Evolutionary conservation across 1,284 basidiomycete species (phyloP).

Genomic region (Thecaphora thlaspeos): DNA sequence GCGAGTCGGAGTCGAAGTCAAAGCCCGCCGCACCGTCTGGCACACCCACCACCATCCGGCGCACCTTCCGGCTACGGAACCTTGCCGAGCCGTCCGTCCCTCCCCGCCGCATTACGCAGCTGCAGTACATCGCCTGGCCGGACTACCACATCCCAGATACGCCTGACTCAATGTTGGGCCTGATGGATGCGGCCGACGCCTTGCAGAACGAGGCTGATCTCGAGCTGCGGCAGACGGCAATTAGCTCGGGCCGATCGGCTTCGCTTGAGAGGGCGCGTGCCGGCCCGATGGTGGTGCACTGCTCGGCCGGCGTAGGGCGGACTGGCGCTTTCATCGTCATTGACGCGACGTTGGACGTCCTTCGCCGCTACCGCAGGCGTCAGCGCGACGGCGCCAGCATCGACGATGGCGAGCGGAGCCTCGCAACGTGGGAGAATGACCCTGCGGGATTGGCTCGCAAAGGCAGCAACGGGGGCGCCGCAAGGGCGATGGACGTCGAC

Average conservation of each 20-base stretch:
- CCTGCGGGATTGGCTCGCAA: not conserved
- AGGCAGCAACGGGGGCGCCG: not conserved
- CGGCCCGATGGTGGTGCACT: conserved; percentile 54
- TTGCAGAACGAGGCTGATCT: conserved; percentile 35
- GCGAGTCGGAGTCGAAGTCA: not conserved
- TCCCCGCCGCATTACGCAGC: conserved; percentile 34
- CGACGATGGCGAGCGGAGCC: conserved; percentile 3
- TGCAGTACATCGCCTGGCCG: conserved; percentile 56
- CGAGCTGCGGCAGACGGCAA: conserved; percentile 7
- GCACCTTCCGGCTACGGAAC: conserved; percentile 35
- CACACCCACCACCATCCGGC: conserved; percentile 30
- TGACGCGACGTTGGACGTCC: conserved; percentile 43
- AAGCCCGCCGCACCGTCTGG: not conserved
- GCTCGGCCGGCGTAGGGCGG: conserved; percentile 56
- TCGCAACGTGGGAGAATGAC: conserved; percentile 21
- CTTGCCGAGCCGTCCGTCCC: conserved; percentile 13
- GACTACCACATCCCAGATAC: conserved; percentile 53
- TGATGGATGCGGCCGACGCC: conserved; percentile 39
- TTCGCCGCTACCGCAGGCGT: conserved; percentile 26
- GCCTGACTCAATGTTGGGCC: conserved; percentile 39
- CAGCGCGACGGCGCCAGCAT: conserved; percentile 3
- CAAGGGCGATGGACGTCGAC: conserved; percentile 26
- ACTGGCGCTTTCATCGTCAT: conserved; percentile 54
- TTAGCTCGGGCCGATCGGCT: not conserved
- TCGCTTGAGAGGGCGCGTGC: not conserved